Base-by-base conservation (phyloP, 768 basidiomycete species). In the Exsudoporus frostii region DNA sequence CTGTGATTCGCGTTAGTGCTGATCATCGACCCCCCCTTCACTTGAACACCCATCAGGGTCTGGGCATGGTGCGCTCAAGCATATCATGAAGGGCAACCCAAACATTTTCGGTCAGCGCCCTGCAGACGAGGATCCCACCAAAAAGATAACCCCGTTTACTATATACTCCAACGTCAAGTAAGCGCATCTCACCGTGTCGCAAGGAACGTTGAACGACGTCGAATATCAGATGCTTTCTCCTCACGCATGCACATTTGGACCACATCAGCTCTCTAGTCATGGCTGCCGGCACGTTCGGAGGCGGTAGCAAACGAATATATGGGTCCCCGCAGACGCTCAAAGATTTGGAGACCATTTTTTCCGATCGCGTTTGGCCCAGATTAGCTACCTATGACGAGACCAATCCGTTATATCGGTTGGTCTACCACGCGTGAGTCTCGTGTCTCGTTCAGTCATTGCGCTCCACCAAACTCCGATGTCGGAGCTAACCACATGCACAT, bases 231-330 rank as follows among this genome's bases (percentile, higher is more conserved):
- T 90, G 84, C 58, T 96, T 89, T 64, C 76, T 95, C 54, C 75
- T 97, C 60, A 88, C 90, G 6, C 94, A 96, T 65, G 86, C 90
- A 0, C 95, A 98, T 69, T 72, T 98, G 25, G 95, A 98, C 71
- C 95, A 98, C 68, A 79, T 92, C 60, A 82, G 80, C 55, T 85
- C 91, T 37, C 77, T 97, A 27, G 82, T 96, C 50, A 71, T 98
- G 48, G 82, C 88, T 1, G 92, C 94, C 15, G 95, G 93, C 34
- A 85, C 92, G 1, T 65, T 90, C 7, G 68, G 69, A 30, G 86
- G 85, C 17, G 65, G 74, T 33, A 75, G 82, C 19, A 88, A 88
- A 60, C 81, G 79, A 1, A 79, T 93, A 33, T 81, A 76, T 52
- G 89, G 80, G 0, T 68, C 82, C 7, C 71, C 78, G 38, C 75